Conservation (phyloP, 129 eudicot genomes). For the Sambucus nigra region DNA sequence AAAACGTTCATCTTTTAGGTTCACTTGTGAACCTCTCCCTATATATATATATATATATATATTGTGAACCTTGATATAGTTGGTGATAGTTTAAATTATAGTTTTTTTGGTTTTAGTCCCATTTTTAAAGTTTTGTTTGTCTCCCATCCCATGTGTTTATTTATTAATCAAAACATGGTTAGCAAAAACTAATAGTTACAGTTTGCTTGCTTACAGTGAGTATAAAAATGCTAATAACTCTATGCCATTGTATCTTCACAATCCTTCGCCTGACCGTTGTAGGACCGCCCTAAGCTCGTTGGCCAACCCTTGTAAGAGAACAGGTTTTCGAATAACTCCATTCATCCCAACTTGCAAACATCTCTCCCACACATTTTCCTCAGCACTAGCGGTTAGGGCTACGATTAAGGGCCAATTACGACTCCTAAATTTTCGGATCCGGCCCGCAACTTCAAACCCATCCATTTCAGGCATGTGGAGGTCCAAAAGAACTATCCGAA, state of each 20-base stretch:
- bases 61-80: too few species aligned
- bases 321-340: slow-evolving; percentile 73
- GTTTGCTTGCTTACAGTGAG: slow-evolving; percentile 2
- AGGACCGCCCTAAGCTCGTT: slow-evolving; percentile 49
- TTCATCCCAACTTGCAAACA: slow-evolving; percentile 80
- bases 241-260: slow-evolving; percentile 8
- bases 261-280: slow-evolving; percentile 41
- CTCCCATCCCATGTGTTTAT: too few species aligned
- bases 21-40: too few species aligned
- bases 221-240: not conserved
- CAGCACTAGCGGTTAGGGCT: slow-evolving; percentile 77
- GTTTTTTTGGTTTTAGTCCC: too few species aligned
- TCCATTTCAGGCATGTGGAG: slow-evolving; percentile 95
- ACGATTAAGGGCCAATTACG: slow-evolving; percentile 67
- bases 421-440: slow-evolving; percentile 59
- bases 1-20: too few species aligned
- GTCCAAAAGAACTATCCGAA: slow-evolving; percentile 53
- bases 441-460: slow-evolving; percentile 69
- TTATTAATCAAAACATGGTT: slow-evolving; percentile 7
- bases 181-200: slow-evolving; percentile 3
- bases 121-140: too few species aligned
- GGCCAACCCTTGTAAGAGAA: slow-evolving; percentile 49
- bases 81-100: too few species aligned
- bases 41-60: too few species aligned
- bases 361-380: slow-evolving; percentile 65